Percentiles rank a stretch among this genome's conserved stretches.
Conservation (phyloP, 148 eudicot species). For the Arctostaphylos glauca region DNA sequence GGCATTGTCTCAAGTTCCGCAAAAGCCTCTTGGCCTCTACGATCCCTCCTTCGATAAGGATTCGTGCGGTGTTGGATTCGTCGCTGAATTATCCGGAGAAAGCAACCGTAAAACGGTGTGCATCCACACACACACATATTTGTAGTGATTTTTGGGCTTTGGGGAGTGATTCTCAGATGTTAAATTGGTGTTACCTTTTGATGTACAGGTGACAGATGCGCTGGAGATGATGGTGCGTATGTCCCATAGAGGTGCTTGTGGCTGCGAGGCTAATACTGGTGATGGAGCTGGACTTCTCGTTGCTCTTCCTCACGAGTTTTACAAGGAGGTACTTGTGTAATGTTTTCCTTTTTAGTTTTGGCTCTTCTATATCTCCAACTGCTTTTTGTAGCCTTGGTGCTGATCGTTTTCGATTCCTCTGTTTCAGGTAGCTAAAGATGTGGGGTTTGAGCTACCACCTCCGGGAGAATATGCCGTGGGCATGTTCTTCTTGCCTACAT, state of each 20-base stretch:
- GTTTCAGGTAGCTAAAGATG: slow-evolving; percentile 72
- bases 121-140: not conserved
- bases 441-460: slow-evolving; percentile 79
- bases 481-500: slow-evolving; percentile 94
- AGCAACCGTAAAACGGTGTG: slow-evolving; percentile 82
- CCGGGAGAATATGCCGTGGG: slow-evolving; percentile 93
- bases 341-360: not conserved
- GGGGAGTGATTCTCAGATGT: not conserved
- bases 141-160: not conserved
- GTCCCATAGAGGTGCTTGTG: slow-evolving; percentile 99
- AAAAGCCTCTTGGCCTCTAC: slow-evolving; percentile 82
- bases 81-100: slow-evolving; percentile 84
- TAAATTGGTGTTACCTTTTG: not conserved
- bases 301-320: slow-evolving; percentile 87
- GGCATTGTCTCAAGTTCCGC: slow-evolving; percentile 78
- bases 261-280: slow-evolving; percentile 91
- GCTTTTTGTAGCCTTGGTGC: not conserved
- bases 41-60: slow-evolving; percentile 84
- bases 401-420: slow-evolving; percentile 8
- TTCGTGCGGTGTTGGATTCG: slow-evolving; percentile 96
- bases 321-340: slow-evolving; percentile 49
- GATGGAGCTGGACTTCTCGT: slow-evolving; percentile 99
- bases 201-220: slow-evolving; percentile 78
- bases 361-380: not conserved
- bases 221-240: slow-evolving; percentile 92